Evolutionary conservation across 179 eudicot species (phyloP).

Genomic region (Spinacia oleracea): DNA sequence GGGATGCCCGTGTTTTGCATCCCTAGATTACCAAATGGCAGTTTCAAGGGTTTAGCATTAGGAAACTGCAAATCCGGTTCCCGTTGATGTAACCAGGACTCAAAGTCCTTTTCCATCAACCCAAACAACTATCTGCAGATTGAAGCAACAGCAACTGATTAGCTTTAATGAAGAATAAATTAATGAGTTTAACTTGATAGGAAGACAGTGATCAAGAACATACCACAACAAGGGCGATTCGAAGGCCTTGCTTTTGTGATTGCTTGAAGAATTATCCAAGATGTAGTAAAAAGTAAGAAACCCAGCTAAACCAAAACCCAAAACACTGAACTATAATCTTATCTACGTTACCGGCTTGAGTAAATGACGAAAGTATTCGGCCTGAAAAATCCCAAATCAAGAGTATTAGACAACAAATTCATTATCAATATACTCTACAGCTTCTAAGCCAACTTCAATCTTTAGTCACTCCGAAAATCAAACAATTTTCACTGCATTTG

Average conservation of each 20-base stretch:
- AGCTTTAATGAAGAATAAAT: background rate
- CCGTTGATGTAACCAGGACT: constrained; percentile 48
- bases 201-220: constrained; percentile 16
- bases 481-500: no score
- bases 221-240: constrained; percentile 42
- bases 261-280: constrained; percentile 42
- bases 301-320: constrained; percentile 56
- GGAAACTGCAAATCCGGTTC: constrained; percentile 42
- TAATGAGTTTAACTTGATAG: background rate
- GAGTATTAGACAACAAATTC: constrained; percentile 10
- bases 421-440: background rate
- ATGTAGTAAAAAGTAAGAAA: constrained; percentile 45
- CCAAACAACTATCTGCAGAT: constrained; percentile 45
- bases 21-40: constrained; percentile 45
- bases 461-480: background rate
- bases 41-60: constrained; percentile 36
- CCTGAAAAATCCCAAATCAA: constrained; percentile 51
- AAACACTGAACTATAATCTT: constrained; percentile 28
- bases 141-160: constrained; percentile 4
- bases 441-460: background rate
- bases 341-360: constrained; percentile 97
- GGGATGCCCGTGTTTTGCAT: constrained; percentile 36
- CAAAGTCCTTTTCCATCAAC: constrained; percentile 70
- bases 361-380: constrained; percentile 94
- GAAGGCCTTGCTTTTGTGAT: constrained; percentile 37